A percentile compares a stretch with the other conserved stretches of the same genome.
Evolutionary conservation across 345 rosid genomes (phyloP).

Genomic region (Heritiera fomes): DNA sequence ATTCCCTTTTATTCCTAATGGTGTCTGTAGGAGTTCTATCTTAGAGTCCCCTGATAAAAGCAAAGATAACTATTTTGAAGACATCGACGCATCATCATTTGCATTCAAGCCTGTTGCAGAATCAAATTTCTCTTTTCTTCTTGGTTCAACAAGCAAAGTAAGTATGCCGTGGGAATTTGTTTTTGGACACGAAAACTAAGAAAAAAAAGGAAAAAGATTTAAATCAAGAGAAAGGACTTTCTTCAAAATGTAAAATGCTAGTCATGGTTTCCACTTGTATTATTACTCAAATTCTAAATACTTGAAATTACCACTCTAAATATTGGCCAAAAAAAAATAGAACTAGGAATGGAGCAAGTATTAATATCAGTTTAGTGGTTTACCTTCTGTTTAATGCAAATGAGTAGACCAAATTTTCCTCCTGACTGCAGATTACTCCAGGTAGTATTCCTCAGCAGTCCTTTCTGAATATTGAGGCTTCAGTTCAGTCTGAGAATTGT

Average conservation of each 20-base stretch:
- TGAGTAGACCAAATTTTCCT: not conserved
- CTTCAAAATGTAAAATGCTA: not conserved
- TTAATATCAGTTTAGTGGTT: not conserved
- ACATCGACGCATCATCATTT: conserved; percentile 59
- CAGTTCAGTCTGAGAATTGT: conserved; percentile 55
- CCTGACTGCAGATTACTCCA: not conserved
- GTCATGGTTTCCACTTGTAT: not conserved
- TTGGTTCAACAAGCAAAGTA: conserved; percentile 48
- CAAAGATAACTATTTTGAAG: conserved; percentile 64
- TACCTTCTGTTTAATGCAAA: not conserved
- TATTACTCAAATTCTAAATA: not conserved
- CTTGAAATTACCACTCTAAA: not conserved
- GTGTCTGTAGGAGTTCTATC: conserved; percentile 33
- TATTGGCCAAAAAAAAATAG: not conserved
- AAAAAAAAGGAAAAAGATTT: not conserved
- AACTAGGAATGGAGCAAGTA: not conserved
- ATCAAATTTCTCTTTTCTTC: conserved; percentile 50
- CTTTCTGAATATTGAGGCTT: not conserved
- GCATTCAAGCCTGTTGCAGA: conserved; percentile 71
- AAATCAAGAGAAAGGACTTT: not conserved
- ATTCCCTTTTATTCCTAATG: conserved; percentile 60
- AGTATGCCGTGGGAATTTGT: conserved; percentile 16
- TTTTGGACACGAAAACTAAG: not conserved
- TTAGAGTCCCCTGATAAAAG: conserved; percentile 47
- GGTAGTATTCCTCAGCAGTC: conserved; percentile 5